Base-by-base conservation (phyloP, 352 stramenopile species). In the Phytophthora idaei region DNA sequence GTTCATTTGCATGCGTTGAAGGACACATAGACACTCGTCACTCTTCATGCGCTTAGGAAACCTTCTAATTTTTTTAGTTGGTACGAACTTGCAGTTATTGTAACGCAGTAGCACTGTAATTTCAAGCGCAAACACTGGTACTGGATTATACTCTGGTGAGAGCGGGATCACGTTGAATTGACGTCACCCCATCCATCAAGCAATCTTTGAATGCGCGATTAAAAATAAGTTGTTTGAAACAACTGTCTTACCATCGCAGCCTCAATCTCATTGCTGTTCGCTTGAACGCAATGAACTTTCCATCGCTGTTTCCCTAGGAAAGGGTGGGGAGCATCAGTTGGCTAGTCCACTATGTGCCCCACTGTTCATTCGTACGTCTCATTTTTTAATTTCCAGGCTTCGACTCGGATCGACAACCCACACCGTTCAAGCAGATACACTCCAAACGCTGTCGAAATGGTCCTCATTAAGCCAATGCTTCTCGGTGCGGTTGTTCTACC, bases 401-500 rank as follows among this genome's bases (percentile, higher is more conserved):
- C 10, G 34, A 29, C 17, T 48, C 17, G 6, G 42, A 48, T 48
- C 44, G 17, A 21, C 17, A 21, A 21, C 17, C 17, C 17, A 21
- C 17, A 28, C 21, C 44, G 17, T 14, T 10, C 25, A 32, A 32
- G 21, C 25, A 34, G n/a, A 49, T 14, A 49, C n/a, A 49, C 5
- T 9, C 8, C 17, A n/a, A 49, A 31, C n/a, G 4, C 45, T 9
- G 4, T 28, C 28, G 14, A 31, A 14, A 61, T 61, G 42, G 28
- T 57, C 12, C 7, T 41, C 32, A 12, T 34, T 25, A 71, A 53
- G 36, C 34, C 42, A 5, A 49, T 57, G 6, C 2, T 65, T 6
- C 12, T 59, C 37, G 58, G 52, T 28, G 46, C 17, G 51, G 39
- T 37, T 11, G 53, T 57, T 4, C 5, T 72, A n/a, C 8, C 50